These are phyloP conservation scores for Tuctoria greenei DNA, from an alignment of 176 grass and related monocot species.

Conservation along the genomic window DNA sequence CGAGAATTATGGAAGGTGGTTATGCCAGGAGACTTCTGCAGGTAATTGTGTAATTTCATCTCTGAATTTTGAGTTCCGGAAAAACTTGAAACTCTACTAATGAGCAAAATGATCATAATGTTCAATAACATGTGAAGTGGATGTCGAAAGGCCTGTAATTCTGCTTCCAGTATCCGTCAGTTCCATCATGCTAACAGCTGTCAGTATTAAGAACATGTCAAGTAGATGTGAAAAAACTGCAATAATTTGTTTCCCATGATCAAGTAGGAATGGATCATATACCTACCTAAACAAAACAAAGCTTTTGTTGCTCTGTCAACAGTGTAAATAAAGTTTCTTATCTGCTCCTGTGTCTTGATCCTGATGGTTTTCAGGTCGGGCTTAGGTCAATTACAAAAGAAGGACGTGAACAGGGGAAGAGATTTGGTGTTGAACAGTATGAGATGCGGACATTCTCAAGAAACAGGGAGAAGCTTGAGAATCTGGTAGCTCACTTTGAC, in stretches of 20 bases:
- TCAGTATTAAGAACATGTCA: neutral
- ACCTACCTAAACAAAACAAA: no score
- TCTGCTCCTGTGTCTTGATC: neutral
- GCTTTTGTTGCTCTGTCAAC: neutral
- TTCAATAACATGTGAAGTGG: neutral
- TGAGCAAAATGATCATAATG: neutral
- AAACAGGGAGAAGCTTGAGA: slow-evolving; percentile 76
- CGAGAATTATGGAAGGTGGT: slow-evolving; percentile 98
- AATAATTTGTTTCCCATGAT: neutral
- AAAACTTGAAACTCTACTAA: neutral
- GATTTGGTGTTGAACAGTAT: slow-evolving; percentile 92
- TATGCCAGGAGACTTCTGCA: slow-evolving; percentile 90
- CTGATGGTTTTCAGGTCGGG: slow-evolving; percentile 60
- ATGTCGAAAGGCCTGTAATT: neutral
- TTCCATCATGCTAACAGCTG: neutral
- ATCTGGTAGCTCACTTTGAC: slow-evolving; percentile 52
- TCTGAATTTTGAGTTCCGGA: neutral
- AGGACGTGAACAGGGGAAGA: slow-evolving; percentile 92
- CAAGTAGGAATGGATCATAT: neutral
- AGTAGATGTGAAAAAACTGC: neutral
- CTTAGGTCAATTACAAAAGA: slow-evolving; percentile 90
- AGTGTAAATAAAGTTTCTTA: neutral
- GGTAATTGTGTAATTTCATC: slow-evolving; percentile 31
- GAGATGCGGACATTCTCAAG: slow-evolving; percentile 94
- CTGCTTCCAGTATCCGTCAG: neutral